Evolutionary conservation across 495 filamentous ascomycete species (phyloP).

Genomic region (Aspergillus bertholletiae): DNA sequence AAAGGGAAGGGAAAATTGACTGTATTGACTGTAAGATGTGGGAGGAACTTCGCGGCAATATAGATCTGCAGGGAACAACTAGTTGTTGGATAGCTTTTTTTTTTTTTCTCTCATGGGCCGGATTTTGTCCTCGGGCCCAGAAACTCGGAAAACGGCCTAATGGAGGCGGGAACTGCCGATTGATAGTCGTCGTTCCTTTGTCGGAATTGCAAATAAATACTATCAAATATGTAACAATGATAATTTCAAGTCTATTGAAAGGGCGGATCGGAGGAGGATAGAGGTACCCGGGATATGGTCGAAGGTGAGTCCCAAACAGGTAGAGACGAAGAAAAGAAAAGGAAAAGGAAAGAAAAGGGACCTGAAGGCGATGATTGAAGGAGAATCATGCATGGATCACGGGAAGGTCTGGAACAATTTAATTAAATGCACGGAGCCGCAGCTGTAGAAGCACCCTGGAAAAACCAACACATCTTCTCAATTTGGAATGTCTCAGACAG

Average conservation of each 20-base stretch:
- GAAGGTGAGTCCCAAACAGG: not conserved
- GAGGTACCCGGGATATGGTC: not conserved
- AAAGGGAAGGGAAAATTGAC: not conserved
- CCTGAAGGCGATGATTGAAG: not conserved
- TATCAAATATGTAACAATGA: not conserved
- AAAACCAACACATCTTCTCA: not conserved
- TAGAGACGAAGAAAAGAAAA: not conserved
- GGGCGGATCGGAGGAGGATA: no score
- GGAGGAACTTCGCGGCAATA: not conserved
- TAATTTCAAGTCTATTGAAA: no score
- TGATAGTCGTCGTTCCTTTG: constrained; percentile 2
- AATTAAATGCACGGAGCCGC: constrained; percentile 1
- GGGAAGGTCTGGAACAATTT: constrained; percentile 4
- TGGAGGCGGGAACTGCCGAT: constrained; percentile 8
- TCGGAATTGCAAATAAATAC: not conserved
- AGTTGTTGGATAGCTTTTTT: not conserved
- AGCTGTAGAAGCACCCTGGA: not conserved
- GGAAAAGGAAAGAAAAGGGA: not conserved
- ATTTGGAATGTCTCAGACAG: no score
- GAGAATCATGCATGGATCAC: not conserved
- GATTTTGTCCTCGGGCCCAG: constrained; percentile 3
- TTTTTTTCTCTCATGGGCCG: constrained; percentile 3
- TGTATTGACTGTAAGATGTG: not conserved
- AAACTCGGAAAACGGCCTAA: constrained; percentile 8
- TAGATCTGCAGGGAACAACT: constrained; percentile 17